Evolutionary conservation across 2,329 filamentous ascomycete species (phyloP).

Genomic region (Phoma sp.): DNA sequence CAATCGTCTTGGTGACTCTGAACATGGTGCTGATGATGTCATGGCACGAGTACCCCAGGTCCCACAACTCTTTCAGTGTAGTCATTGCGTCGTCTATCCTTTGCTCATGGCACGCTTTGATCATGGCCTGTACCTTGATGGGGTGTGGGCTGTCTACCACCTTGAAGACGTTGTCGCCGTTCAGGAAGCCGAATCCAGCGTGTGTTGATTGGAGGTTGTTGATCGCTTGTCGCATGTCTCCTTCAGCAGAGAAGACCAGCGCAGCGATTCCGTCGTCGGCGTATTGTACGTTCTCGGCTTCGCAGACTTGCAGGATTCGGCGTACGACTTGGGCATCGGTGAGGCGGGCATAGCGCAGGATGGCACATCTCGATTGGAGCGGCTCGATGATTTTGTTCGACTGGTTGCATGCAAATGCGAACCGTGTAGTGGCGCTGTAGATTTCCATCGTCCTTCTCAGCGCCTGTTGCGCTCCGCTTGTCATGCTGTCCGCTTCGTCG

Average conservation of each 20-base stretch:
- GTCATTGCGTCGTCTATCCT: constrained; percentile 89
- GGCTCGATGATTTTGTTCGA: constrained; percentile 99
- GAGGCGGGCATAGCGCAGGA: constrained; percentile 88
- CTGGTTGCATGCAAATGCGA: constrained; percentile 98
- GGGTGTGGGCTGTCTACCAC: constrained; percentile 97
- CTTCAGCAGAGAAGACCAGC: constrained; percentile 96
- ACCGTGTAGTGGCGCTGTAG: constrained; percentile 93
- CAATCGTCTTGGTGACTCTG: constrained; percentile 94
- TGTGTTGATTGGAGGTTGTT: constrained; percentile 95
- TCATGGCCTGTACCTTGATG: constrained; percentile 97
- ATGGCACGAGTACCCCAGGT: constrained; percentile 95
- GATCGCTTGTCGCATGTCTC: constrained; percentile 98
- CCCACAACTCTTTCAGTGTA: constrained; percentile 88
- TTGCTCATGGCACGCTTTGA: constrained; percentile 94
- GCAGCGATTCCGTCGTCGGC: constrained; percentile 93
- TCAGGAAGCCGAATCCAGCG: constrained; percentile 96
- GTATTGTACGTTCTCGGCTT: constrained; percentile 88
- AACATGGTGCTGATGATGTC: constrained; percentile 99
- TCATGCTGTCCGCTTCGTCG: constrained; percentile 97
- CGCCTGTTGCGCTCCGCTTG: constrained; percentile 92
- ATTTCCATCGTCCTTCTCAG: constrained; percentile 98
- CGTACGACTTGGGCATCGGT: constrained; percentile 94
- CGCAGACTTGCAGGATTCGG: constrained; percentile 87
- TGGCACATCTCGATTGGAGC: constrained; percentile 95
- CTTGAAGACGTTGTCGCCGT: constrained; percentile 95